phyloP scores from a whole-genome alignment of 1,284 basidiomycete species.

The Naganishia albida region DNA sequence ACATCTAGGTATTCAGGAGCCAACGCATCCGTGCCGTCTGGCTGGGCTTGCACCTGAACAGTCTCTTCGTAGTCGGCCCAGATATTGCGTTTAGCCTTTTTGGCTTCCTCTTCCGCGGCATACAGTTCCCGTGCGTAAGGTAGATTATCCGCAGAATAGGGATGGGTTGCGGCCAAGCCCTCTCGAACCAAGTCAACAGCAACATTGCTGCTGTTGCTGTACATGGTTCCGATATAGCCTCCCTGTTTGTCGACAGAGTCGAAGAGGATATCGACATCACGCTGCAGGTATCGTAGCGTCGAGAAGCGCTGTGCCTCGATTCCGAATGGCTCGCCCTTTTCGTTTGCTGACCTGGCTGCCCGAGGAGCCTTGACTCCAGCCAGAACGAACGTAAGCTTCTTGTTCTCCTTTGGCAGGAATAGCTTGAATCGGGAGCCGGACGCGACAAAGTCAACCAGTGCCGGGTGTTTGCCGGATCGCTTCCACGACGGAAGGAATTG shows the following conservation, averaged over 20 bases:
- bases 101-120: slow-evolving; percentile 82
- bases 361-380: slow-evolving; percentile 82
- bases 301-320: slow-evolving; percentile 79
- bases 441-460: slow-evolving; percentile 89
- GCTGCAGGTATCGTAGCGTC: slow-evolving; percentile 79
- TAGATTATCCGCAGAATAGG: slow-evolving; percentile 79
- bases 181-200: slow-evolving; percentile 81
- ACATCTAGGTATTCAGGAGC: slow-evolving; percentile 85
- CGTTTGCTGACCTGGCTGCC: slow-evolving; percentile 73
- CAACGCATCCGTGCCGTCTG: slow-evolving; percentile 60
- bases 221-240: slow-evolving; percentile 90
- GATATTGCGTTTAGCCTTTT: slow-evolving; percentile 72
- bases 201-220: slow-evolving; percentile 74
- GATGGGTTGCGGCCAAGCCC: slow-evolving; percentile 79
- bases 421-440: slow-evolving; percentile 93
- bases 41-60: slow-evolving; percentile 45
- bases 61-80: slow-evolving; percentile 77
- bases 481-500: slow-evolving; percentile 91
- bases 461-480: slow-evolving; percentile 76
- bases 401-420: slow-evolving; percentile 85
- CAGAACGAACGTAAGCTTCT: slow-evolving; percentile 83
- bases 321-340: slow-evolving; percentile 89
- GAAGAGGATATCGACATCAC: slow-evolving; percentile 90
- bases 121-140: slow-evolving; percentile 76
- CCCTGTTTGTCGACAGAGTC: slow-evolving; percentile 90